Conservation (phyloP, 2,329 filamentous ascomycete species). For the Stachybotrys chlorohalonatus region DNA sequence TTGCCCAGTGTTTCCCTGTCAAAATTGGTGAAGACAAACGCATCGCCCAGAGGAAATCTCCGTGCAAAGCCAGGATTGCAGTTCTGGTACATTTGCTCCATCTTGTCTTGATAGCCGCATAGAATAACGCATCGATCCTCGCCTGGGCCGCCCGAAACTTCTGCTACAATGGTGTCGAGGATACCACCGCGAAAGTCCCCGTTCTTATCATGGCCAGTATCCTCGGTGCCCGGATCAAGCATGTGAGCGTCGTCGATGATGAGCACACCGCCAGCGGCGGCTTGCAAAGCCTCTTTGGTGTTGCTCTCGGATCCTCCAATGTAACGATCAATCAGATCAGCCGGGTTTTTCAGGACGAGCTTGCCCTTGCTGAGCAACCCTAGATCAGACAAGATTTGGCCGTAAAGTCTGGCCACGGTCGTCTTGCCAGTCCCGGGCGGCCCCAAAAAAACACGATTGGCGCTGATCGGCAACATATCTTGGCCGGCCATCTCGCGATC, state of each 20-base stretch:
- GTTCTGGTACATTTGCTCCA: slow-evolving; percentile 63
- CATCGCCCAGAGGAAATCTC: slow-evolving; percentile 55
- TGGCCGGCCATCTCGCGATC: slow-evolving; percentile 53
- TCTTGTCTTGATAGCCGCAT: slow-evolving; percentile 60
- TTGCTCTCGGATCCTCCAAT: slow-evolving; percentile 60
- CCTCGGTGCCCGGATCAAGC: slow-evolving; percentile 36
- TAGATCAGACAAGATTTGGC: slow-evolving; percentile 55
- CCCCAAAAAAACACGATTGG: slow-evolving; percentile 64
- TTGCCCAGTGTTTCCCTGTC: slow-evolving; percentile 43
- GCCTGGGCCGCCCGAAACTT: slow-evolving; percentile 59
- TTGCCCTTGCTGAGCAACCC: slow-evolving; percentile 40
- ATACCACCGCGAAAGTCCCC: slow-evolving; percentile 51
- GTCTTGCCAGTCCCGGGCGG: slow-evolving; percentile 68
- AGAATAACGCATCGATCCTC: slow-evolving; percentile 68
- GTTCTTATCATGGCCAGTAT: slow-evolving; percentile 21
- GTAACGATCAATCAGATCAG: slow-evolving; percentile 58
- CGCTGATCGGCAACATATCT: slow-evolving; percentile 43
- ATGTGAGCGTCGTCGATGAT: slow-evolving; percentile 74
- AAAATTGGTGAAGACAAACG: slow-evolving; percentile 65
- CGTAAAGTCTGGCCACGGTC: slow-evolving; percentile 63
- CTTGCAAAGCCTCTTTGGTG: slow-evolving; percentile 59
- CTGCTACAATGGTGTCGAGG: slow-evolving; percentile 66
- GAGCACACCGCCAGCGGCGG: slow-evolving; percentile 60
- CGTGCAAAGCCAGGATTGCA: slow-evolving; percentile 61
- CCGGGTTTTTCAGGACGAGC: slow-evolving; percentile 62